Evolutionary conservation across 352 stramenopile species (phyloP), one percentile per base, ranked within the genome.

Genomic region (Stramenopiles sp.): DNA sequence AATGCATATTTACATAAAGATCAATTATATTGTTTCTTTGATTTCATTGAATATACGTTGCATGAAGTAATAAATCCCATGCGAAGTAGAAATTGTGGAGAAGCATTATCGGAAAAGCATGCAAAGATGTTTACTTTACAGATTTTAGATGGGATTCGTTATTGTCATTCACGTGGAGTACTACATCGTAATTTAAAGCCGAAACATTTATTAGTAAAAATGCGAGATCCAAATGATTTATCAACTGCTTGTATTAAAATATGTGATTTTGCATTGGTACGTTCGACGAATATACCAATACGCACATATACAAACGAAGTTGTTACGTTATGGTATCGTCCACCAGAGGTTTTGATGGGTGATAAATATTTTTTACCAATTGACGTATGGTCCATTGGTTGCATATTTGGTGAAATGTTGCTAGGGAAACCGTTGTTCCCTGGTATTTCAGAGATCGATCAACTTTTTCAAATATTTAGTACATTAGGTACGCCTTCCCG

Each of bases 301-400:
- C n/a, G n/a, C n/a, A n/a, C n/a, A n/a, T 69, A 69, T 27, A 69
- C 53, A 20, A 69, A 69, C 53, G 27, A 69, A 23, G 53, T 69
- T 23, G 27, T 69, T 69, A 69, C 53, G 20, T 27, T 69, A 69
- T 69, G 53, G 53, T 69, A 69, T 27, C 53, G 53, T 27, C 53
- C 53, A 20, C 53, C 53, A 20, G 20, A 27, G 20, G 20, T 69
- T 27, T 69, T 69, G 53, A 20, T 69, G 53, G 53, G 53, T 69
- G 53, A 20, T 69, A 69, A 20, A 20, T 20, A 69, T 69, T 69
- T 23, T 69, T 23, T 27, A 27, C 53, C 53, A n/a, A n/a, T 98
- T 33, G 95, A 98, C 80, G 92, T 98, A 53, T 98, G 95, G 95
- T 95, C 91, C 20, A 90, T 97, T 31, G 94, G 93, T 43, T 98